These are phyloP conservation scores for Epichloe gansuensis DNA, from an alignment of 2,329 filamentous ascomycete species.

Conservation along the genomic window DNA sequence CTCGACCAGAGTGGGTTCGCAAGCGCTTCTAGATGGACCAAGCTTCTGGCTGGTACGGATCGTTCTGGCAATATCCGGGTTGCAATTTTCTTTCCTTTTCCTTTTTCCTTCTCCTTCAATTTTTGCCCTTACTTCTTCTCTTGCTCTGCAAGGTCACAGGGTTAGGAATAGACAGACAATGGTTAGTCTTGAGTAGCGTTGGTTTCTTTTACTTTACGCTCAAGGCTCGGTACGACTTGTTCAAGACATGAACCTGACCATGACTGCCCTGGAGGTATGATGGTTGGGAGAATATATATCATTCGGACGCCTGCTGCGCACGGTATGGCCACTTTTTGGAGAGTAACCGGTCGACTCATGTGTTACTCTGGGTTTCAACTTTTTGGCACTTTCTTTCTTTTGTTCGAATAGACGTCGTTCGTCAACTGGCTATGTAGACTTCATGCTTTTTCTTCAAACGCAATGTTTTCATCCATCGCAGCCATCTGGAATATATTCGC, in stretches of 20 bases:
- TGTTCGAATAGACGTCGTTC: background rate
- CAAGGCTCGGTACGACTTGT: no score
- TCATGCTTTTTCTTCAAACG: background rate
- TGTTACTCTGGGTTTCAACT: no score
- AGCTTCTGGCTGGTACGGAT: background rate
- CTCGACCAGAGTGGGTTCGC: constrained; percentile 5
- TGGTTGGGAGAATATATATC: background rate
- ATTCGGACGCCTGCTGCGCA: background rate
- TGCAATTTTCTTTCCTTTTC: background rate
- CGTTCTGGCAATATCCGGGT: background rate
- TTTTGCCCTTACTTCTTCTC: background rate
- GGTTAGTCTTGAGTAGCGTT: background rate
- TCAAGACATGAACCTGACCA: no score
- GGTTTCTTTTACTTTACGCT: background rate
- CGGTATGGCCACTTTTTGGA: background rate
- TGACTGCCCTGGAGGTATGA: background rate
- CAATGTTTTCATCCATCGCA: no score
- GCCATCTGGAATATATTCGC: no score
- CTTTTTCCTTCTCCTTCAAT: background rate
- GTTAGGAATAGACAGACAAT: background rate
- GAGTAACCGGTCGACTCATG: background rate
- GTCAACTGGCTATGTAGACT: background rate
- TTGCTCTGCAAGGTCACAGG: background rate
- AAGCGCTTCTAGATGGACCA: constrained; percentile 2
- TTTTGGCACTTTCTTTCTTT: background rate